phyloP scores from a whole-genome alignment of 257 asterid genomes.

The Jacaranda copaia region DNA sequence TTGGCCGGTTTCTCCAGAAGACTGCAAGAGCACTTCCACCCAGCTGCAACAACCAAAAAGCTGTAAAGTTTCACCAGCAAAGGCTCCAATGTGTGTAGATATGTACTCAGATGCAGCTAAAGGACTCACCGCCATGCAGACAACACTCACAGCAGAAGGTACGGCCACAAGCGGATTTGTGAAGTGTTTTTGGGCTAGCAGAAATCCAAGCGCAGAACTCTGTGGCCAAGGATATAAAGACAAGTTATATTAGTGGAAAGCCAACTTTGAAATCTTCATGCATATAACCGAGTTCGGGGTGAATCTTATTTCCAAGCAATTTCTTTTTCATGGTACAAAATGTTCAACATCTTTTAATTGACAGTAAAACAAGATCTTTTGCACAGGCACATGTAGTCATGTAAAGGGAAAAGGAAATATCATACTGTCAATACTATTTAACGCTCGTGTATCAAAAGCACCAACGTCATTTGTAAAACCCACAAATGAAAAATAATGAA shows the following conservation, averaged over 20 bases:
- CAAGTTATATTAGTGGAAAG: background rate
- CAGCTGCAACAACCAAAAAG: conserved; percentile 52
- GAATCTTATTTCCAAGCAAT: background rate
- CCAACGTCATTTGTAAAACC: too few relatives aligned
- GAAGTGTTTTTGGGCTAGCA: conserved; percentile 93
- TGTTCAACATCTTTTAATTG: too few relatives aligned
- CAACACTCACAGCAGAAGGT: conserved; percentile 98
- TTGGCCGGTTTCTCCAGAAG: conserved; percentile 89
- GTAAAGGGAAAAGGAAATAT: too few relatives aligned
- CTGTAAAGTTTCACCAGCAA: background rate
- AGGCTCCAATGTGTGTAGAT: conserved; percentile 15
- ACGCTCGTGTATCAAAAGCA: too few relatives aligned
- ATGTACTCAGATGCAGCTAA: background rate
- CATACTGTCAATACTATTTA: too few relatives aligned
- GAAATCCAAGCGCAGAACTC: conserved; percentile 98
- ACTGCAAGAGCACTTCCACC: conserved; percentile 99
- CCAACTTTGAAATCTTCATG: too few relatives aligned
- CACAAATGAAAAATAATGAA: too few relatives aligned
- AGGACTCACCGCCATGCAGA: conserved; percentile 93
- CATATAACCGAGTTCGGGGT: too few relatives aligned
- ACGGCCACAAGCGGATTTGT: conserved; percentile 95
- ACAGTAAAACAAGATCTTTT: too few relatives aligned
- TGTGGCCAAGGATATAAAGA: conserved; percentile 36
- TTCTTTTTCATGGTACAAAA: too few relatives aligned
- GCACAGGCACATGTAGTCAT: too few relatives aligned